A percentile compares a stretch with the other conserved stretches of the same genome.
Evolutionary conservation across 768 basidiomycete species (phyloP).

Genomic region (Naganishia antarctica): DNA sequence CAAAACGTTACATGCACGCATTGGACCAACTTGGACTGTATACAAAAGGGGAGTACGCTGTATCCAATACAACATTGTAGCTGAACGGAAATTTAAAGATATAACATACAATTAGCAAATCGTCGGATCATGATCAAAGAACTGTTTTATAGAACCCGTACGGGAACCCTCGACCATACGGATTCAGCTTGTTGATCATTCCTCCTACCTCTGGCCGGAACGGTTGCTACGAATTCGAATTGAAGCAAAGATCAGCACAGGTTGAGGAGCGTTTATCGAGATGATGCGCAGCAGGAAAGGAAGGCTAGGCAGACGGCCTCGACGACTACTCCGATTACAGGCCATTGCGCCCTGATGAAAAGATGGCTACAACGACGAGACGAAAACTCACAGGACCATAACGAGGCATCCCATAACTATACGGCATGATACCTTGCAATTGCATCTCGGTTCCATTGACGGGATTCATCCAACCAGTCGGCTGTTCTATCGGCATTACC

Average conservation of each 20-base stretch:
- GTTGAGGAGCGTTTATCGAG: no score
- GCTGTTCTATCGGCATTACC: not conserved
- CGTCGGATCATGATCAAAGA: not conserved
- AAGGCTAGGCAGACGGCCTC: no score
- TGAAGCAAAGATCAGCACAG: not conserved
- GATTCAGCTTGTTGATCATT: constrained; percentile 27
- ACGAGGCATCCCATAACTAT: constrained; percentile 17
- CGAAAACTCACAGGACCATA: constrained; percentile 26
- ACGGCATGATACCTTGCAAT: constrained; percentile 6
- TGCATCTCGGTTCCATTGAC: not conserved
- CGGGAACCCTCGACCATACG: constrained; percentile 21
- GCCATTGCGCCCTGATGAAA: no score
- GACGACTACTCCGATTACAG: no score
- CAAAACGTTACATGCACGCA: no score
- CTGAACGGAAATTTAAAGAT: not conserved
- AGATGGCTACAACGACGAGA: no score
- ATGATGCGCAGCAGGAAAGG: no score
- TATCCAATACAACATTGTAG: not conserved
- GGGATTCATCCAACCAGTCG: not conserved
- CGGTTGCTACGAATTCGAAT: constrained; percentile 11
- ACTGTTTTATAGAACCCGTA: constrained; percentile 16
- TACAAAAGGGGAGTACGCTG: not conserved
- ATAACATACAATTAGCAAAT: not conserved
- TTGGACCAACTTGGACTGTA: no score
- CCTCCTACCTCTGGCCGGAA: constrained; percentile 23